Conservation (phyloP, 2,329 filamentous ascomycete genomes). For the Pseudogymnoascus sp. region DNA sequence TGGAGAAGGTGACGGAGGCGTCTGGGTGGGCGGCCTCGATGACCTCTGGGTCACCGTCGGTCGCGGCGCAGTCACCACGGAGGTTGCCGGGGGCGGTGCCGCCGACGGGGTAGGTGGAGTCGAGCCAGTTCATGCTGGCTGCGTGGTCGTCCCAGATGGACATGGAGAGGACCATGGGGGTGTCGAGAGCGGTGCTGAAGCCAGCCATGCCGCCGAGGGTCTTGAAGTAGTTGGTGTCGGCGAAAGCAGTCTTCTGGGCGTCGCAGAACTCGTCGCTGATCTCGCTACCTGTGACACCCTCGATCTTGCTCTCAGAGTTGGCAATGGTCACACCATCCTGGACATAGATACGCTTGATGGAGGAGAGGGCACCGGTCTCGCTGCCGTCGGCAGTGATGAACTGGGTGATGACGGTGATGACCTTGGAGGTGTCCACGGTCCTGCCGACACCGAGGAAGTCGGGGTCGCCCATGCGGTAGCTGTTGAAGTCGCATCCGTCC, state of each 20-base stretch:
- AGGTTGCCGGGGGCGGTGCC: conserved; percentile 37
- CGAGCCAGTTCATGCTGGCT: conserved; percentile 65
- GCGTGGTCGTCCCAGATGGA: conserved; percentile 46
- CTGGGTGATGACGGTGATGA: conserved; percentile 53
- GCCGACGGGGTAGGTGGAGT: conserved; percentile 52
- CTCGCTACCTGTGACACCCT: conserved; percentile 39
- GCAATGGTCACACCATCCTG: conserved; percentile 45
- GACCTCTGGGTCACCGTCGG: conserved; percentile 41
- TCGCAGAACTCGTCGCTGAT: conserved; percentile 50
- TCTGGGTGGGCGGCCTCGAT: conserved; percentile 40
- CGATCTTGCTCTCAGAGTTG: conserved; percentile 37
- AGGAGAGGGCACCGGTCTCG: conserved; percentile 40
- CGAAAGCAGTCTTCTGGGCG: conserved; percentile 44
- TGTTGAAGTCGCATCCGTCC: conserved; percentile 57
- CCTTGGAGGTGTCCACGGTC: conserved; percentile 45
- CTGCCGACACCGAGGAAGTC: conserved; percentile 49
- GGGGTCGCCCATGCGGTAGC: conserved; percentile 50
- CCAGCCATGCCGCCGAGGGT: conserved; percentile 44
- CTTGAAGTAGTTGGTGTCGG: conserved; percentile 43
- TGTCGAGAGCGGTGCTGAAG: conserved; percentile 45
- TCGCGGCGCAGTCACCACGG: conserved; percentile 45
- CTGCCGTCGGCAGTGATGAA: conserved; percentile 43
- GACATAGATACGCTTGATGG: conserved; percentile 47
- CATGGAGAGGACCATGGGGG: conserved; percentile 58
- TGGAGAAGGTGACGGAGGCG: conserved; percentile 30